Base-by-base conservation (phyloP, 148 eudicot genomes). In the Silene uniflora region DNA sequence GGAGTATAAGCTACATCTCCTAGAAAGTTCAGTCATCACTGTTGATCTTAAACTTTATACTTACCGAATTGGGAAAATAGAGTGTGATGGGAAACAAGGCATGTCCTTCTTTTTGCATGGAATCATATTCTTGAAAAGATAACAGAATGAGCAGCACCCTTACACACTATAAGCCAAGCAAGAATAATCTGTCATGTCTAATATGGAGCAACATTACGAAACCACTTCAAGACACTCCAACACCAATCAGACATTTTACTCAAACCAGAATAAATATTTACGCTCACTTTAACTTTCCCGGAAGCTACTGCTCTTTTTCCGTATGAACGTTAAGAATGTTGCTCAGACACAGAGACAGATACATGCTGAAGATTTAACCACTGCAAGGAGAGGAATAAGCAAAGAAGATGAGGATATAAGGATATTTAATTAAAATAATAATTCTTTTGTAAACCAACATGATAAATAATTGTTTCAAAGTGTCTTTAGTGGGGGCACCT, bases 131-230 rank as follows among this genome's bases (percentile, higher is more conserved):
- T 39, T 39, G 44, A 39, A 6, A 69, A 62, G 75, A 55, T 10
- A 54, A 14, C 47, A 73, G 47, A 24, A 42, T 52, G 75, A 44
- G 23, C 21, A 54, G 65, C 44, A 77, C 61, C 49, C 73, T 69
- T 71, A 67, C 68, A 64, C 21, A 60, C 25, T 23, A 69, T 63
- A 42, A 58, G 71, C 65, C 72, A 69, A 65, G 69, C 73, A 62
- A 73, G 81, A 78, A 82, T 71, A 77, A 82, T 13, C 42, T 74
- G 81, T 82, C 84, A 5, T 77, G 63, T 82, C 81, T 71, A 52
- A 55, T 14, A 69, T 61, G 12, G 54, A 25, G 7, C 14, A 58
- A 73, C 59, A 77, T 23, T 69, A 19, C 22, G 56, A 17, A 73
- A 32, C 24, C 55, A 72, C 49, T 54, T 77, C 14, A 66, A 68